Evolutionary conservation across 768 basidiomycete genomes (phyloP).

Genomic region (Kwoniella bestiolae): DNA sequence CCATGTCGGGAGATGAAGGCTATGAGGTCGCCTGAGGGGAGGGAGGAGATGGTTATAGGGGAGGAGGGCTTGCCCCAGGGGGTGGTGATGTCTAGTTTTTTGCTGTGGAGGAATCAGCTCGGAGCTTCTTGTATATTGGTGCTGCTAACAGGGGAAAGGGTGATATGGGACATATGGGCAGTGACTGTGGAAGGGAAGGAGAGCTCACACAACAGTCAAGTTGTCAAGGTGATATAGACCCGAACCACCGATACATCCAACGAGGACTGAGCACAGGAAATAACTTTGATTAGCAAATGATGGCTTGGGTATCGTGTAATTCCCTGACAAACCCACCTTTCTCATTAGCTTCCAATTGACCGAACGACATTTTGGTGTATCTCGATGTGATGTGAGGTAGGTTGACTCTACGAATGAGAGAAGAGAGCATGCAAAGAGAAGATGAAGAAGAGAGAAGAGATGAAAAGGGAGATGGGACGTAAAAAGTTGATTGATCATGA

Average conservation of each 20-base stretch:
- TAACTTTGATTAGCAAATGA: not conserved
- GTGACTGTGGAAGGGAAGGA: not conserved
- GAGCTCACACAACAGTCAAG: constrained; percentile 77
- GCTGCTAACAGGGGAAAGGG: too few species aligned
- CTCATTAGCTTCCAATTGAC: constrained; percentile 19
- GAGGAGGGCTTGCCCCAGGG: constrained; percentile 93
- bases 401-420: not conserved
- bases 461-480: not conserved
- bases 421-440: not conserved
- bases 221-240: constrained; percentile 93
- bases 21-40: constrained; percentile 74
- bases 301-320: not conserved
- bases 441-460: not conserved
- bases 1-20: constrained; percentile 95
- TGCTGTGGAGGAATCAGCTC: too few species aligned
- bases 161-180: not conserved
- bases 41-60: constrained; percentile 86
- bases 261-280: constrained; percentile 57
- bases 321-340: constrained; percentile 23
- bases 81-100: constrained; percentile 52
- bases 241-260: constrained; percentile 89
- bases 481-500: constrained; percentile 4
- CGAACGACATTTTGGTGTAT: constrained; percentile 11
- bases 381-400: not conserved
- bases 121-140: too few species aligned